phyloP scores from a whole-genome alignment of 768 basidiomycete species.

The Coprinopsis marcescibilis region DNA sequence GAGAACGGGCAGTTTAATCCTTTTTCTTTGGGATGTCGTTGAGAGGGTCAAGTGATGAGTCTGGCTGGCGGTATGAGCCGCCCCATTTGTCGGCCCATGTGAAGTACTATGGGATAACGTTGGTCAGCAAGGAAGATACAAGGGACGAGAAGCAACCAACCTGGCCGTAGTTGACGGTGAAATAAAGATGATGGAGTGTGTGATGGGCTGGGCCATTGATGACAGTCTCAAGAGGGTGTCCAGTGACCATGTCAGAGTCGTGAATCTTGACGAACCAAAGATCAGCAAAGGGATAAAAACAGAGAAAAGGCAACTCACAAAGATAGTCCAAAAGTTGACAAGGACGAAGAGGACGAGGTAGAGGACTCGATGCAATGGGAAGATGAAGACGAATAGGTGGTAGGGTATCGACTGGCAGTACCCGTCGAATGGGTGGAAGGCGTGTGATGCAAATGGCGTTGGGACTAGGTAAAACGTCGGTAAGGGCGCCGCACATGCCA shows the following conservation, averaged over 20 bases:
- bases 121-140: not conserved
- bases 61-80: constrained; percentile 87
- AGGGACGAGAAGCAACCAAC: constrained; percentile 29
- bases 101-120: constrained; percentile 67
- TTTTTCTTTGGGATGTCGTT: constrained; percentile 48
- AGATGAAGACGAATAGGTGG: constrained; percentile 84
- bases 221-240: constrained; percentile 76
- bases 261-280: constrained; percentile 63
- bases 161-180: constrained; percentile 95
- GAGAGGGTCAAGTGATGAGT: constrained; percentile 77
- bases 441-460: constrained; percentile 95
- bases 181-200: constrained; percentile 94
- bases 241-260: constrained; percentile 98
- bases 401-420: constrained; percentile 93
- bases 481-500: not conserved
- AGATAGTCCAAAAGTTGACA: constrained; percentile 92
- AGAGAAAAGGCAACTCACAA: constrained; percentile 45
- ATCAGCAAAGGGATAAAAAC: not conserved
- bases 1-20: constrained; percentile 12
- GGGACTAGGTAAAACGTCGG: constrained; percentile 54
- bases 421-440: constrained; percentile 96
- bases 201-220: constrained; percentile 99
- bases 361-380: constrained; percentile 82
- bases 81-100: constrained; percentile 86
- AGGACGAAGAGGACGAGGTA: constrained; percentile 85